These are phyloP conservation scores for Lycium ferocissimum DNA, from an alignment of 257 asterid genomes.

Conservation along the genomic window DNA sequence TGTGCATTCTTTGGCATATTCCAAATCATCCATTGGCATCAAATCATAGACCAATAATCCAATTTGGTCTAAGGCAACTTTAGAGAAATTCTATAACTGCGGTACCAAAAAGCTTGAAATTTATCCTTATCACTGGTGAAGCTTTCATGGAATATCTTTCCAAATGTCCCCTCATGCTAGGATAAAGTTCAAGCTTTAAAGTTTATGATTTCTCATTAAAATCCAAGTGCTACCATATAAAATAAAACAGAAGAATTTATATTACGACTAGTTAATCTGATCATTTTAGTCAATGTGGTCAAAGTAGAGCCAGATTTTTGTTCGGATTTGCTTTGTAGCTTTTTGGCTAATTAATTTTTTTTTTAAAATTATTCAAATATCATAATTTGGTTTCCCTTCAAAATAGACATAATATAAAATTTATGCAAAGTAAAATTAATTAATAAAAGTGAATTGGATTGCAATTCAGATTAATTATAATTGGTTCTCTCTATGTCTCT, in stretches of 20 bases:
- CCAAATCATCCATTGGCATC: conserved; percentile 18
- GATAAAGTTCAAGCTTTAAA: not conserved
- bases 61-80: not conserved
- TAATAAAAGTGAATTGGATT: not conserved
- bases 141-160: not conserved
- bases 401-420: not conserved
- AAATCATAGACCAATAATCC: conserved; percentile 1
- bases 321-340: not conserved
- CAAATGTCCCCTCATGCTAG: not conserved
- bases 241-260: not conserved
- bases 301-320: not conserved
- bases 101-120: not conserved
- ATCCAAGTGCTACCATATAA: not conserved
- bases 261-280: not conserved
- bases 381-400: not conserved
- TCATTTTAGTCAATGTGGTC: not conserved
- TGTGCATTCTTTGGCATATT: conserved; percentile 28
- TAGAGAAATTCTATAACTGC: not conserved
- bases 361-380: not conserved
- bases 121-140: not conserved
- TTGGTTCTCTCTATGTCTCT: not conserved
- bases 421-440: not conserved
- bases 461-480: not conserved
- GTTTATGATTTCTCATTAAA: not conserved
- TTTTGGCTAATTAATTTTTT: not conserved